Conservation (phyloP, 1,139 yeast genomes). For the Taphrina wiesneri region DNA sequence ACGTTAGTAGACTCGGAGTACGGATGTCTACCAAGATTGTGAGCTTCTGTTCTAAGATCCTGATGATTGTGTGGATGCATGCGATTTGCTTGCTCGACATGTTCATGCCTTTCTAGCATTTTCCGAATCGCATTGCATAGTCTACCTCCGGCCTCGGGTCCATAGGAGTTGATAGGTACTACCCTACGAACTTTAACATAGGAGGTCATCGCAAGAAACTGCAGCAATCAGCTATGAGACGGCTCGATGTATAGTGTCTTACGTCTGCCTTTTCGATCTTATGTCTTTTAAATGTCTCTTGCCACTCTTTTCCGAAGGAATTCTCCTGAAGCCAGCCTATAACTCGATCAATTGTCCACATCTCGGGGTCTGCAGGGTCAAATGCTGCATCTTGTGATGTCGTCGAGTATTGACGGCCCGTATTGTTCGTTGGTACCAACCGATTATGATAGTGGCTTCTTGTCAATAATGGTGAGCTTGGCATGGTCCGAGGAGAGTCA, state of each 20-base stretch:
- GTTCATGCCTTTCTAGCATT: conserved; percentile 30
- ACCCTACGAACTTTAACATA: conserved; percentile 31
- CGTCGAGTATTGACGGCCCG: background rate
- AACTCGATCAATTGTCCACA: conserved; percentile 22
- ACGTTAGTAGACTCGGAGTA: background rate
- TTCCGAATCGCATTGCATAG: conserved; percentile 30
- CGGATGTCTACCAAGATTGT: background rate
- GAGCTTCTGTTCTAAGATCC: background rate
- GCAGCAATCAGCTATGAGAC: background rate
- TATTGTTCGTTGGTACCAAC: background rate
- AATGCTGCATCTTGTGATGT: background rate
- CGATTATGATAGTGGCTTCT: background rate
- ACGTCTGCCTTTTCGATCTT: conserved; percentile 16
- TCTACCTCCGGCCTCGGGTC: conserved; percentile 28
- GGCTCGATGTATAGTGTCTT: background rate
- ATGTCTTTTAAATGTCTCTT: conserved; percentile 11
- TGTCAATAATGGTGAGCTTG: background rate
- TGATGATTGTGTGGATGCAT: background rate
- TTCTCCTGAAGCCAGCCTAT: conserved; percentile 8
- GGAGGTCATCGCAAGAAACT: conserved; percentile 23
- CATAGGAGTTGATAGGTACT: conserved; percentile 8
- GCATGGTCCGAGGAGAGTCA: background rate
- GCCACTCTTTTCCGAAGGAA: conserved; percentile 31
- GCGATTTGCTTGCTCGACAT: background rate
- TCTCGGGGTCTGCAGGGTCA: conserved; percentile 13